phyloP scores from a whole-genome alignment of 768 basidiomycete species.

The Rhodotorula diobovata region DNA sequence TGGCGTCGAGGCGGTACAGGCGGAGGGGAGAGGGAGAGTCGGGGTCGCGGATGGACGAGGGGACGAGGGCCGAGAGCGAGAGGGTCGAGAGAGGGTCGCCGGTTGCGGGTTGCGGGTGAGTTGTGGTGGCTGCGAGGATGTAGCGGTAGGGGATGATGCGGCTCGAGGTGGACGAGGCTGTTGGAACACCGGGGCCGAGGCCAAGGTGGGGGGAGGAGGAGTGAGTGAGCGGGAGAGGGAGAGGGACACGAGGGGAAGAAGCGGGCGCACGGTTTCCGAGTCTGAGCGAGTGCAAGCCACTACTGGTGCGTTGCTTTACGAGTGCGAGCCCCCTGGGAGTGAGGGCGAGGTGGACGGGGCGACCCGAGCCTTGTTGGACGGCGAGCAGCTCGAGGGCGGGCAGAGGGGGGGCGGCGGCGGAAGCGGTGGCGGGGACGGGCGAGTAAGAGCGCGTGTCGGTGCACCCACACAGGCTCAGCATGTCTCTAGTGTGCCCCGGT shows the following conservation, averaged over 20 bases:
- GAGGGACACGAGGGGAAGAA: neutral
- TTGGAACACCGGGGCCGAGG: too few species aligned
- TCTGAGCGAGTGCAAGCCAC: neutral
- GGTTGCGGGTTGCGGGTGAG: neutral
- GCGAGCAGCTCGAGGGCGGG: neutral
- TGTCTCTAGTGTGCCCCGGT: neutral
- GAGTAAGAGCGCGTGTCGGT: neutral
- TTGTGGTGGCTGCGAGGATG: slow-evolving; percentile 1
- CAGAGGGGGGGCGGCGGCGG: neutral
- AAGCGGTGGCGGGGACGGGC: neutral
- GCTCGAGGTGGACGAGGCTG: slow-evolving; percentile 8
- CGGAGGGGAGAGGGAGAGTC: neutral
- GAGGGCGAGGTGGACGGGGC: slow-evolving; percentile 14
- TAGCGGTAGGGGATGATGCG: slow-evolving; percentile 12
- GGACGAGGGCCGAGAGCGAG: slow-evolving; percentile 17
- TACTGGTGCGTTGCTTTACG: neutral
- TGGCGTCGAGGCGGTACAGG: slow-evolving; percentile 1
- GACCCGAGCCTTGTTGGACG: neutral
- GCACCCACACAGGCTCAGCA: neutral
- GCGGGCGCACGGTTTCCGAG: neutral
- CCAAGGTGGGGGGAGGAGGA: too few species aligned
- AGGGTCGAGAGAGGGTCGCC: neutral
- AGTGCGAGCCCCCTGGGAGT: neutral
- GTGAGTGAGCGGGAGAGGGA: neutral
- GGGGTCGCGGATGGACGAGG: neutral